Conservation (phyloP, 495 filamentous ascomycete genomes). For the Lasiosphaeria hispida region DNA sequence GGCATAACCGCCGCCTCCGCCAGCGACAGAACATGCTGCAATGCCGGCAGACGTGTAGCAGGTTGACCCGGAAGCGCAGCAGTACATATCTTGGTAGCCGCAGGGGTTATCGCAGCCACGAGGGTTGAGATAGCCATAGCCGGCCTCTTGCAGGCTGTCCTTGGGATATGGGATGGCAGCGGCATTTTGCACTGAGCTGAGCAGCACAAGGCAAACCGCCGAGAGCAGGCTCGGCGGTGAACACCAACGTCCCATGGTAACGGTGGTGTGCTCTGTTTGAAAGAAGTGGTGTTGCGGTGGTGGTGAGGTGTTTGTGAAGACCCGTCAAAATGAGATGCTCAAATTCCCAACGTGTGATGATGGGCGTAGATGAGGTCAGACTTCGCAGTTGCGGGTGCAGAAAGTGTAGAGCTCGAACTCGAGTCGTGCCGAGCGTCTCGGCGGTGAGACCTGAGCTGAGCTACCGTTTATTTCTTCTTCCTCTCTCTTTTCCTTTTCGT, state of each 20-base stretch:
- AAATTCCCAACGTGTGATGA: no score
- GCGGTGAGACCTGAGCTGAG: no score
- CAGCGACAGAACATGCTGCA: conserved; percentile 35
- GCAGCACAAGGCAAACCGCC: conserved; percentile 28
- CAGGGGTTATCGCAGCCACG: conserved; percentile 63
- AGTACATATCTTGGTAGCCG: conserved; percentile 64
- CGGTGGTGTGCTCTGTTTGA: background rate
- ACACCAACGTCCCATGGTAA: conserved; percentile 11
- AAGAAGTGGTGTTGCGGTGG: background rate
- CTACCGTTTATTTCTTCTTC: no score
- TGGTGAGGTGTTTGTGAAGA: background rate
- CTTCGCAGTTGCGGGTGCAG: no score
- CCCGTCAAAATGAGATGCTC: no score
- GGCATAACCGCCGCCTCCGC: conserved; percentile 45
- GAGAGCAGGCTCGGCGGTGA: conserved; percentile 20
- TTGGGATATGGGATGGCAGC: conserved; percentile 41
- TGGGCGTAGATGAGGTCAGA: no score
- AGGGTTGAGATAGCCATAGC: conserved; percentile 41
- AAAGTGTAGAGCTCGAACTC: no score
- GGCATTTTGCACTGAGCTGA: conserved; percentile 29
- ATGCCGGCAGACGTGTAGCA: conserved; percentile 62
- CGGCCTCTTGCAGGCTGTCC: conserved; percentile 33
- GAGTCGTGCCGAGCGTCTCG: no score
- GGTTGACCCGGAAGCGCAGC: conserved; percentile 57
- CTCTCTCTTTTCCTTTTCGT: no score